phyloP scores from a whole-genome alignment of 805 yeast genomes.

The Starmerella powellii region DNA sequence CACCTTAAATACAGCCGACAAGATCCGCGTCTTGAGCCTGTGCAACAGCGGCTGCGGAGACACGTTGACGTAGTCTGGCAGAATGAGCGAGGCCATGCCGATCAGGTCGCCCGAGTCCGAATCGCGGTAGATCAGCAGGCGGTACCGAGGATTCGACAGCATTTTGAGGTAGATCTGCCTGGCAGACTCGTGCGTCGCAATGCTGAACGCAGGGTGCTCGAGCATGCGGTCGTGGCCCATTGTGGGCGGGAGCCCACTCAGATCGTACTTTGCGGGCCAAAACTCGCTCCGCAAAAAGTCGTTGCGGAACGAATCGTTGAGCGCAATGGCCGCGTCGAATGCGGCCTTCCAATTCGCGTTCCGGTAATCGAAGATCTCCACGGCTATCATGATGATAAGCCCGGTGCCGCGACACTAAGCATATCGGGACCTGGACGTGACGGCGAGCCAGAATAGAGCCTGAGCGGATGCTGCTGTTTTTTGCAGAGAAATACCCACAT shows the following conservation, averaged over 20 bases:
- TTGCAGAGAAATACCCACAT: no score
- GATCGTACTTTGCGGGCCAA: conserved; percentile 7
- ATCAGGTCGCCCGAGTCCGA: background rate
- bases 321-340: conserved; percentile 2
- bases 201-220: conserved; percentile 4
- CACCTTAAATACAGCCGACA: conserved; percentile 1
- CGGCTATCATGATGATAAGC: background rate
- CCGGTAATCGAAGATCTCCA: conserved; percentile 1
- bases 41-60: background rate
- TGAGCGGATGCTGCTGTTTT: no score
- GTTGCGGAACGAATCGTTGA: conserved; percentile 12
- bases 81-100: conserved; percentile 2
- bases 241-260: conserved; percentile 1
- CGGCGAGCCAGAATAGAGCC: no score
- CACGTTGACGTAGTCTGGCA: conserved; percentile 9
- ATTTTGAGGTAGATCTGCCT: conserved; percentile 3
- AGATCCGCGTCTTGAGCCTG: conserved; percentile 1
- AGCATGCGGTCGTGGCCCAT: background rate
- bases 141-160: conserved; percentile 5
- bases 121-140: conserved; percentile 2
- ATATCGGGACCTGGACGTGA: no score
- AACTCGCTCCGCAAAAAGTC: conserved; percentile 12
- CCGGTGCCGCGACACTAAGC: no score
- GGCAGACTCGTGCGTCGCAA: conserved; percentile 1
- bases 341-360: conserved; percentile 12